Evolutionary conservation across 495 filamentous ascomycete species (phyloP).

Genomic region (Aspergillus kassunensis): DNA sequence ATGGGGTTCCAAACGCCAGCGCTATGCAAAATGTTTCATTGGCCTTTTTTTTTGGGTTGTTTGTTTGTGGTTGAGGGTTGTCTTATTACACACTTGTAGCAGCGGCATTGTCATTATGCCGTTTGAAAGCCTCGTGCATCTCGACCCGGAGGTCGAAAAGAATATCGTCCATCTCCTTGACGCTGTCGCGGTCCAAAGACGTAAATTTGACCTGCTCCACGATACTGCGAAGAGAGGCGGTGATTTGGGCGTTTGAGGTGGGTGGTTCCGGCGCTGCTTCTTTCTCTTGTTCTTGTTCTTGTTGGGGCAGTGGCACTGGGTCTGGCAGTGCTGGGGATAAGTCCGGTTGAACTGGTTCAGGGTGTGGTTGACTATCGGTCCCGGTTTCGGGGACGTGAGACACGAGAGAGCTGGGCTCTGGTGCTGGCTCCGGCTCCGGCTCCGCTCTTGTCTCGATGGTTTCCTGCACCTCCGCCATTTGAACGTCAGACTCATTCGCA

Average conservation of each 20-base stretch:
- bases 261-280: neutral
- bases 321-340: neutral
- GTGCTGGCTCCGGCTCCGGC: neutral
- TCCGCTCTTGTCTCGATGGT: neutral
- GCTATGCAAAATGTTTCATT: constrained; percentile 38
- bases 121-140: constrained; percentile 57
- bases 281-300: constrained; percentile 8
- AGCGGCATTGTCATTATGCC: constrained; percentile 22
- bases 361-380: neutral
- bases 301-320: neutral
- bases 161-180: constrained; percentile 60
- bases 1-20: constrained; percentile 32
- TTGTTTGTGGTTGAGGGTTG: neutral
- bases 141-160: constrained; percentile 64
- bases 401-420: neutral
- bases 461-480: constrained; percentile 2
- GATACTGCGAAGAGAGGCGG: constrained; percentile 45
- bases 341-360: constrained; percentile 15
- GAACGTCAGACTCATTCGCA: neutral
- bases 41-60: neutral
- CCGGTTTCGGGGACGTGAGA: neutral
- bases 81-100: neutral
- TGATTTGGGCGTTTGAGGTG: constrained; percentile 27
- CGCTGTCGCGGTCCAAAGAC: constrained; percentile 46
- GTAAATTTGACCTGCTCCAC: constrained; percentile 49